Evolutionary conservation across 495 filamentous ascomycete genomes (phyloP), one percentile per base, ranked within the genome.

Genomic region (Neurospora sp.): DNA sequence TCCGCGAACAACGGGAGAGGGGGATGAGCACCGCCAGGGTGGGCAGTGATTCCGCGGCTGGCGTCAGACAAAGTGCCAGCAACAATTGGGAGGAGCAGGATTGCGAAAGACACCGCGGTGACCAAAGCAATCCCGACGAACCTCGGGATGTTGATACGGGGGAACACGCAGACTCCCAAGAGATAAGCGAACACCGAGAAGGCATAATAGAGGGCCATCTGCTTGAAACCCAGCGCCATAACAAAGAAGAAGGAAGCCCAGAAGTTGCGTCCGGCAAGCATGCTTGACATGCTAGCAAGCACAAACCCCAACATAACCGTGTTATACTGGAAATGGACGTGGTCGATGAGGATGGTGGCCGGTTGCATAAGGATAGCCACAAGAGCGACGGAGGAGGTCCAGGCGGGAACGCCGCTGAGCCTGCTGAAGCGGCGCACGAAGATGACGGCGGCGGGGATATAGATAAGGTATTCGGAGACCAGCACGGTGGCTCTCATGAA

Each of bases 291-390:
- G 77, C 91, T 93, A 0, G 94, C 94, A 40, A 95, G 82, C 9
- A 94, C 86, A 27, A 98, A 88, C 0, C 96, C 96, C 6, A 98
- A 89, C 96, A 99, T 99, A 70, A 98, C 94, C 0, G 94, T 96
- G 81, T 99, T 99, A 80, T 97, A 99, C 83, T 99, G 96, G 81
- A 99, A 99, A 82, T 99, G 96, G n/a, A 93, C 93, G 78, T 98
- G 95, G 77, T 99, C 96, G 77, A 98, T 92, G 14, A 99, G 87
- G 72, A 98, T 96, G 7, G 92, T 93, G 2, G 89, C 91, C 7
- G 96, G 96, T 77, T 99, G 96, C 87, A 99, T 91, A 38, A 99
- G 86, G 70, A 98, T 91, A 0, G 95, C 96, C 27, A 91, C 91
- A 10, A 98, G 88, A 2, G 96, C 95, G 74, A 97, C 90, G 0